phyloP scores from a whole-genome alignment of 306 rosid species.

The Crotalaria pallida region DNA sequence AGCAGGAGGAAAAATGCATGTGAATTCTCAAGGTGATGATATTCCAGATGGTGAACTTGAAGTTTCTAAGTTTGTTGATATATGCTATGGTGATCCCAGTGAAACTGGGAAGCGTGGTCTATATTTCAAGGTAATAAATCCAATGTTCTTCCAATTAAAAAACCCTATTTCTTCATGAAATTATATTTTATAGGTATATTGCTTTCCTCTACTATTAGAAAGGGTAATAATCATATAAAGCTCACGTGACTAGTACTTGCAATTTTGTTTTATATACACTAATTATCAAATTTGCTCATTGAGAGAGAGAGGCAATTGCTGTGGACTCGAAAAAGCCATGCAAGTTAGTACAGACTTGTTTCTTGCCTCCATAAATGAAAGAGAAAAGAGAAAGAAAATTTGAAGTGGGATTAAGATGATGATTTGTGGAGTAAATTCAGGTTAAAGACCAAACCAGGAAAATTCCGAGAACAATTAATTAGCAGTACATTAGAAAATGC shows the following conservation, averaged over 20 bases:
- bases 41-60: conserved; percentile 41
- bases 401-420: neutral
- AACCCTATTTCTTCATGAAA: conserved; percentile 2
- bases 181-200: neutral
- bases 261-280: neutral
- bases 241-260: neutral
- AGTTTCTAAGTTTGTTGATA: conserved; percentile 63
- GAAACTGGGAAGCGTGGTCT: conserved; percentile 50
- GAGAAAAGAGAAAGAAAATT: neutral
- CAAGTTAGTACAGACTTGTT: neutral
- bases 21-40: conserved; percentile 21
- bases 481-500: neutral
- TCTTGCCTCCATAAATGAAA: neutral
- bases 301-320: neutral
- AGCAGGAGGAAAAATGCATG: conserved; percentile 11
- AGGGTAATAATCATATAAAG: conserved; percentile 1
- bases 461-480: neutral
- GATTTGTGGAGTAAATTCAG: neutral
- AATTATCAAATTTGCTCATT: neutral
- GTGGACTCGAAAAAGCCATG: neutral
- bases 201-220: neutral
- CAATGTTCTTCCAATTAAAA: neutral
- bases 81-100: conserved; percentile 81
- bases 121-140: conserved; percentile 64
- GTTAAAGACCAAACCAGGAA: neutral